A percentile compares a stretch with the other conserved stretches of the same genome.
These are phyloP conservation scores for Mortierella sp. DNA, from an alignment of 371 early-diverging fungal species.

Conservation along the genomic window DNA sequence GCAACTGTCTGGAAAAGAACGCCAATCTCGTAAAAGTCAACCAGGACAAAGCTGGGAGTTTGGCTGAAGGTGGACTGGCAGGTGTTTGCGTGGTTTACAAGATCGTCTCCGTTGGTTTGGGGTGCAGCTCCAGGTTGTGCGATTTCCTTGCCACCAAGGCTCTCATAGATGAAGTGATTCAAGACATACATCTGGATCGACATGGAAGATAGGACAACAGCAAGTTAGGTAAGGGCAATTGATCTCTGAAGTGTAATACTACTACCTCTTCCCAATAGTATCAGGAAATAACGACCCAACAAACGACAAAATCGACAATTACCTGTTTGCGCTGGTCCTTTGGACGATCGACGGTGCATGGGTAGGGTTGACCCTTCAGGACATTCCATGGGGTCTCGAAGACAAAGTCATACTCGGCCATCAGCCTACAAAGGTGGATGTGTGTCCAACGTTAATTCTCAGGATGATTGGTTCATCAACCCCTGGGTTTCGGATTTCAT, in stretches of 20 bases:
- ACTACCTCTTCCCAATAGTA: too few species aligned
- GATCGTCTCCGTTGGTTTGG: conserved; percentile 58
- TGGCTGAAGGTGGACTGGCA: conserved; percentile 61
- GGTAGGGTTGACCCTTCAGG: conserved; percentile 43
- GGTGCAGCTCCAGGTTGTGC: conserved; percentile 64
- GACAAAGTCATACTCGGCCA: conserved; percentile 63
- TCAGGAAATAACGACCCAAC: neutral
- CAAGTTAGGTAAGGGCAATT: neutral
- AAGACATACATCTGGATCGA: conserved; percentile 62
- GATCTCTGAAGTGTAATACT: neutral
- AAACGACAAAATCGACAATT: neutral
- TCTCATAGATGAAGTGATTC: conserved; percentile 68
- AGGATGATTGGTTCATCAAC: neutral
- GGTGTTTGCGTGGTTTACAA: conserved; percentile 57
- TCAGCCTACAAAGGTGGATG: conserved; percentile 54
- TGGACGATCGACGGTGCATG: conserved; percentile 68
- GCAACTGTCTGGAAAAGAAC: conserved; percentile 64
- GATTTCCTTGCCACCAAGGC: conserved; percentile 46
- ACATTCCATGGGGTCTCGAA: conserved; percentile 71
- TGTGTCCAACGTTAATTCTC: too few species aligned
- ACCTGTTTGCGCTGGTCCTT: conserved; percentile 28
- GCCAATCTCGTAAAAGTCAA: conserved; percentile 82
- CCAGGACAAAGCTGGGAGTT: conserved; percentile 76
- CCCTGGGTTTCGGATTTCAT: neutral
- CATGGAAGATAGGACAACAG: neutral